These are phyloP conservation scores for Ophiostoma sp. DNA, from an alignment of 2,329 filamentous ascomycete species.

Conservation along the genomic window DNA sequence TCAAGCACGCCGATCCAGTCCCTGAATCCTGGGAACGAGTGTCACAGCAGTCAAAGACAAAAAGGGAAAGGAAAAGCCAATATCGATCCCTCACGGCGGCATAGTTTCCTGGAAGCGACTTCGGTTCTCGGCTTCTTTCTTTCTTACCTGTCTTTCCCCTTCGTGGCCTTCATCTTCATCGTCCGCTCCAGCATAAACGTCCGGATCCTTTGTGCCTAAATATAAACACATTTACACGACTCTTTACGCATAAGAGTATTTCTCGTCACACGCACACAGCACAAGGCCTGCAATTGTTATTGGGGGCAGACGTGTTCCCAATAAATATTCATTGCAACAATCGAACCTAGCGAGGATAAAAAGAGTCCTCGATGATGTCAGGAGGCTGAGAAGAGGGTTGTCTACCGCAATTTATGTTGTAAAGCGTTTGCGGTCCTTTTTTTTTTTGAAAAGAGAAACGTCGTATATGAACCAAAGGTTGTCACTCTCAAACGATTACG, in stretches of 20 bases:
- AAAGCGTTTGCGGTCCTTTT: not conserved
- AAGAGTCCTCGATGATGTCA: slow-evolving; percentile 7
- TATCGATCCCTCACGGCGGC: not conserved
- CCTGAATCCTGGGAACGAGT: not conserved
- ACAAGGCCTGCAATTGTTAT: not conserved
- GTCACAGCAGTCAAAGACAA: not conserved
- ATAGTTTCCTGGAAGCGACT: not conserved
- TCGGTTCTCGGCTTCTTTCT: not conserved
- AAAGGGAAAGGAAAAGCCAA: not conserved
- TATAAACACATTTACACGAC: not conserved
- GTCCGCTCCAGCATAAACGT: not conserved
- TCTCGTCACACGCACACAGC: not conserved
- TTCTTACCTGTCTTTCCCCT: not conserved
- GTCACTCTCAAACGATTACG: not conserved
- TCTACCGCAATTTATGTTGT: not conserved
- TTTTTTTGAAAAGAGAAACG: not conserved
- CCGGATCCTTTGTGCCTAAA: not conserved
- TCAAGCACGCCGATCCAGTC: slow-evolving; percentile 13
- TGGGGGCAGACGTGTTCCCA: not conserved
- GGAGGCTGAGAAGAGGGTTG: slow-evolving; percentile 18
- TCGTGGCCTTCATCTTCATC: not conserved
- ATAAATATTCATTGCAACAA: not conserved
- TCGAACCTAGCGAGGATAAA: not conserved
- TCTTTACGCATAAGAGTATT: not conserved
- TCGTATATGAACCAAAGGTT: not conserved